These are phyloP conservation scores for Orbilia ellipsospora DNA, from an alignment of 2,329 filamentous ascomycete genomes.

Conservation along the genomic window DNA sequence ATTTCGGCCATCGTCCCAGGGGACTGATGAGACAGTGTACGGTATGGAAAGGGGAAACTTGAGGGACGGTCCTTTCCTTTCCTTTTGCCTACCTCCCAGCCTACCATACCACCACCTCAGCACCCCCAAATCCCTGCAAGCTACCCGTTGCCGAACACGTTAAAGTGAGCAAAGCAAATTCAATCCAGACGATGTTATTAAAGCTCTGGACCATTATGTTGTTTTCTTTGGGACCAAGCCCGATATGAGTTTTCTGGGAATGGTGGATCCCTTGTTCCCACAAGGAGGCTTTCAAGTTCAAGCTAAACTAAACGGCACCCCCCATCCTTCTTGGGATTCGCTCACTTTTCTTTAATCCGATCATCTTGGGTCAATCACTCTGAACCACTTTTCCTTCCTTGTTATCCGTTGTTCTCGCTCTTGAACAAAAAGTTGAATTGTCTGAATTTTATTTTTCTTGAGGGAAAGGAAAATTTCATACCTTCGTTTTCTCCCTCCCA, in stretches of 20 bases:
- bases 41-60: constrained; percentile 53
- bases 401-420: constrained; percentile 37
- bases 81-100: constrained; percentile 27
- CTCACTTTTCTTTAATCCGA: constrained; percentile 54
- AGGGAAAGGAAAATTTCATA: constrained; percentile 31
- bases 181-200: constrained; percentile 42
- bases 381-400: constrained; percentile 40
- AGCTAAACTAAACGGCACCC: constrained; percentile 11
- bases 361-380: constrained; percentile 40
- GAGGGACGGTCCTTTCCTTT: constrained; percentile 53
- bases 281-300: constrained; percentile 53
- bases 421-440: constrained; percentile 21
- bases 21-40: constrained; percentile 33
- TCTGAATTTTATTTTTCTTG: constrained; percentile 26
- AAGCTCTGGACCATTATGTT: constrained; percentile 52
- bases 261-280: constrained; percentile 37
- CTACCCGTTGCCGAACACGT: constrained; percentile 55
- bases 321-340: constrained; percentile 42
- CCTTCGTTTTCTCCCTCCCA: constrained; percentile 36
- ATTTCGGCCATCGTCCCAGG: constrained; percentile 44
- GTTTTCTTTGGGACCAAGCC: constrained; percentile 47
- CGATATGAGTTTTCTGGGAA: constrained; percentile 50
- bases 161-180: constrained; percentile 41
- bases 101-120: constrained; percentile 28
- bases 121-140: constrained; percentile 51